Evolutionary conservation across 768 basidiomycete species (phyloP).

Genomic region (Pulveroboletus sp.): DNA sequence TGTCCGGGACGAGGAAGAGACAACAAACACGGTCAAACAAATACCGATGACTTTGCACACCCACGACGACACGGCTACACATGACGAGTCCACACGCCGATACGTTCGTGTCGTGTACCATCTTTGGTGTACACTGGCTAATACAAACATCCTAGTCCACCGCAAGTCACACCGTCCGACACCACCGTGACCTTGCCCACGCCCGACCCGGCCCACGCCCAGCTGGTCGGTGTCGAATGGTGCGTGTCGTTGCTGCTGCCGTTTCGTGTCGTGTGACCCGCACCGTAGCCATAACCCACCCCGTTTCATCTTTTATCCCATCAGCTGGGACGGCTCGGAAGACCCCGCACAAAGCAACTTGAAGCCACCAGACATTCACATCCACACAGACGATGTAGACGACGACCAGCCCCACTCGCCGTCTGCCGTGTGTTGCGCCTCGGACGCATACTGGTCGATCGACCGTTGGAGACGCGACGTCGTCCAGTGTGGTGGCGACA

Average conservation of each 20-base stretch:
- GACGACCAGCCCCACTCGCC: conserved; percentile 38
- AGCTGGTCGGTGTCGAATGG: conserved; percentile 16
- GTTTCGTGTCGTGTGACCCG: neutral
- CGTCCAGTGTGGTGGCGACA: conserved; percentile 1
- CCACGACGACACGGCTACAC: no score
- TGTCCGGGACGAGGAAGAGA: conserved; percentile 15
- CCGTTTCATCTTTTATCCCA: conserved; percentile 27
- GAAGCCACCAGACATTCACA: neutral
- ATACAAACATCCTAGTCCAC: neutral
- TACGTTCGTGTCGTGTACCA: neutral
- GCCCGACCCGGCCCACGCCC: conserved; percentile 17
- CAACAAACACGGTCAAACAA: conserved; percentile 22
- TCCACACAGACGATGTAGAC: neutral
- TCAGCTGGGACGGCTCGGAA: conserved; percentile 23
- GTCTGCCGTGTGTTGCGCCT: conserved; percentile 16
- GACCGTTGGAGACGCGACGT: conserved; percentile 23
- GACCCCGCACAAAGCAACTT: conserved; percentile 27
- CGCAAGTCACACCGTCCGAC: conserved; percentile 17
- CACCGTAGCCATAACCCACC: conserved; percentile 13
- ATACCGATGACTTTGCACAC: neutral
- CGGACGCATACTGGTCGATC: conserved; percentile 22
- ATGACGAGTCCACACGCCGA: no score
- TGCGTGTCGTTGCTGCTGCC: neutral
- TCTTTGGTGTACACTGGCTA: neutral
- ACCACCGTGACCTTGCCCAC: conserved; percentile 31